Base-by-base conservation (phyloP, 2,329 filamentous ascomycete species). In the Arthrobotrys musiformis region DNA sequence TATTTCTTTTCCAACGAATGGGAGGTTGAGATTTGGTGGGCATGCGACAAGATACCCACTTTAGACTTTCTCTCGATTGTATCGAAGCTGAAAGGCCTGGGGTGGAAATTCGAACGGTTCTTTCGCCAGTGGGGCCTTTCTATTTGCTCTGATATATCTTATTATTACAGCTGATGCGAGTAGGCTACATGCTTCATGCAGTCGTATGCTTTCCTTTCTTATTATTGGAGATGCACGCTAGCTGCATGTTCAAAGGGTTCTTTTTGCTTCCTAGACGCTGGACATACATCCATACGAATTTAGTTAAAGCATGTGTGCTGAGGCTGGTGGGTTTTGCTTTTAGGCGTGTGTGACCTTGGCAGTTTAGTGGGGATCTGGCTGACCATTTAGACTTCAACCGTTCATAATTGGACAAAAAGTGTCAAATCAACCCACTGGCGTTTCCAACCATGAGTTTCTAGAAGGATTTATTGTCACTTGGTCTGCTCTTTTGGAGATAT, bases 41-140 rank as follows among this genome's bases (percentile, higher is more conserved):
- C 69, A 73, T 73, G 61, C 69, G 69, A 73, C 69, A 73, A 28
- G 50, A 64, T 73, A 66, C 69, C 69, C 60, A 52, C 69, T 73
- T 73, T 5, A 62, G 58, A 30, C n/a, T 62, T 22, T 54, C 11
- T 26, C 4, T 54, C 24, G 30, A 3, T 56, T 11, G 3, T 50
- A 13, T 19, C 7, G 17, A 24, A 24, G 17, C 11, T 15, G 54
- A 30, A 7, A 24, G 9, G 24, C 40, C 1, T 22, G 24, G 44
- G 8, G 24, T 42, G 40, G 8, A 3, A 2, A 2, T 58, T 58
- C 22, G 54, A 40, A 17, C 30, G 54, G n/a, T 58, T 37, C 33
- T 26, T 56, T 56, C 50, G 50, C 28, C 28, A 11, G n/a, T 13
- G 26, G 54, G 46, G 67, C 40, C 2, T 35, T 60, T 13, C 22